phyloP scores from a whole-genome alignment of 441 rosid genomes.

The Erodium trifolium region DNA sequence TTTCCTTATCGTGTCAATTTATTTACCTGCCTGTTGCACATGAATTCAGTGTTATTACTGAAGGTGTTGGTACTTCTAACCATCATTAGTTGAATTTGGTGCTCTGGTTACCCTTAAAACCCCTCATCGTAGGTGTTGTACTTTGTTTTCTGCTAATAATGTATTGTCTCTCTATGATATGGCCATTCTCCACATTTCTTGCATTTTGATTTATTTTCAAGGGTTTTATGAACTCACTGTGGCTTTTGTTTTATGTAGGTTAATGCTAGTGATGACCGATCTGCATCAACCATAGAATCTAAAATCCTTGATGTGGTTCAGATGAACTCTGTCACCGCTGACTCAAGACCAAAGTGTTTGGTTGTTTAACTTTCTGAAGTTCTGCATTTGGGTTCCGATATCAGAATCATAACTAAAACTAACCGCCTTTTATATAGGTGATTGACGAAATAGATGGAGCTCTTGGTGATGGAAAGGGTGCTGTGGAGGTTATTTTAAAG shows the following conservation, averaged over 20 bases:
- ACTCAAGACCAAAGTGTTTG: constrained; percentile 91
- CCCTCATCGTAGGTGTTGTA: no score
- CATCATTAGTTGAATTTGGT: background rate
- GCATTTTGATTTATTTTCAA: constrained; percentile 11
- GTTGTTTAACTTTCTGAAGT: constrained; percentile 34
- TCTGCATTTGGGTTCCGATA: constrained; percentile 10
- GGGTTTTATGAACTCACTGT: constrained; percentile 16
- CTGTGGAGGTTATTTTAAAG: constrained; percentile 82
- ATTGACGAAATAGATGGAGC: constrained; percentile 99
- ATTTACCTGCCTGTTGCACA: background rate
- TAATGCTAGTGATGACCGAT: constrained; percentile 97
- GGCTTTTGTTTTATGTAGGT: constrained; percentile 39
- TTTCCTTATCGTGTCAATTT: background rate
- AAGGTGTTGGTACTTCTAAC: background rate
- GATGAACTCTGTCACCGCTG: constrained; percentile 93
- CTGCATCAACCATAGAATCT: constrained; percentile 71
- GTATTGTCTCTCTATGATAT: background rate
- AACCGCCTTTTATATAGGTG: constrained; percentile 42
- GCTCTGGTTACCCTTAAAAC: no score
- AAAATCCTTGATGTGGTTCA: constrained; percentile 95
- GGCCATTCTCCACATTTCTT: background rate
- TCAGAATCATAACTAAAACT: constrained; percentile 20
- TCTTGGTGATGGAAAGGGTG: constrained; percentile 96
- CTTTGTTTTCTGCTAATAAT: background rate
- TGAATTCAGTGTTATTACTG: background rate